Base-by-base conservation (phyloP, 352 stramenopile species). In the Globisporangium parvum region DNA sequence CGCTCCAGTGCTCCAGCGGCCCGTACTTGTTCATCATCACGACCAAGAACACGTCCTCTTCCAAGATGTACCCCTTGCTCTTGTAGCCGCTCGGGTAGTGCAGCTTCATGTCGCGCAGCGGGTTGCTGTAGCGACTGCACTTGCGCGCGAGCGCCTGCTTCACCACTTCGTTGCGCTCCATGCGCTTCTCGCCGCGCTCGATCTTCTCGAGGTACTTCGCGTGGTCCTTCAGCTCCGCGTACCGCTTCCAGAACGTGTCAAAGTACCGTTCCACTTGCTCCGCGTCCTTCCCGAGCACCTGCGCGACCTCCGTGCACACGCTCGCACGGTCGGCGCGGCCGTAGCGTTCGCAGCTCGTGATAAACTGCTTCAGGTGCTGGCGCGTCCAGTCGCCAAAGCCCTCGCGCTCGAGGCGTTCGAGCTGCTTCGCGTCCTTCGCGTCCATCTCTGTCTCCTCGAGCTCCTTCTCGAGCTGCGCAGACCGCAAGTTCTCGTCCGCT, bases 21-120 rank as follows among this genome's bases (percentile, higher is more conserved):
- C 96, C 96, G 73, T 98, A 97, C 53, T 96, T 91, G 78, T 99
- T 96, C 95, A 99, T 98, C 93, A 99, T 98, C 47, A 95, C 97
- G 11, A 99, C 73, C 28, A 99, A 75, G 66, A 99, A 99, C 26
- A 97, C 90, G 71, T 99, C 97, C 65, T 99, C 96, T 53, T 99
- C 96, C 58, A 97, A 83, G 37, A 95, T 98, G 64, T 96, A 99
- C 0, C 84, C 91, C 69, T 95, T 89, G 80, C 96, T 96, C 77
- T 97, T 97, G 72, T 96, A 88, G 37, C 87, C 86, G 47, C 79
- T 89, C 37, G 83, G 81, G 63, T 96, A 96, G 42, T 90, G 68
- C 26, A 96, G 69, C 44, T 88, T 89, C 85, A 96, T 93, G 55
- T 93, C 80, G 54, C 80, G 82, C 57, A 92, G 73, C n/a, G 88